These are phyloP conservation scores for Plasmodium inui DNA, from an alignment of 169 alveolate genomes.

Conservation along the genomic window DNA sequence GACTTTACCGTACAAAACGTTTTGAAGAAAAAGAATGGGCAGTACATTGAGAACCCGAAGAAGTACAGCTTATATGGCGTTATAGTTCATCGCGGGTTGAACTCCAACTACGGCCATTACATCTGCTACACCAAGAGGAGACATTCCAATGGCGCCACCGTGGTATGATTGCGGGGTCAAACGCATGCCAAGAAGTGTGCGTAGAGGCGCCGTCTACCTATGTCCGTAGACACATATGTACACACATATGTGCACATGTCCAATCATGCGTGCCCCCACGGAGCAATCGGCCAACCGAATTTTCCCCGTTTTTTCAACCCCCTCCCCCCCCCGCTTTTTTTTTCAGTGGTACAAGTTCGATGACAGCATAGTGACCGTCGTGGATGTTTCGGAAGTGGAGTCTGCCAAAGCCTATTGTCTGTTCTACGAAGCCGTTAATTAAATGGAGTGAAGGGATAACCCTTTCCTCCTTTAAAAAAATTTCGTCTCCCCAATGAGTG, in stretches of 20 bases:
- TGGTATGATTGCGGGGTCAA: slow-evolving; percentile 10
- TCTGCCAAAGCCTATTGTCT: slow-evolving; percentile 72
- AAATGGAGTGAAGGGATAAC: not conserved
- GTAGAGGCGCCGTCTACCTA: not conserved
- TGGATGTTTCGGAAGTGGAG: slow-evolving; percentile 60
- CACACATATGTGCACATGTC: not conserved
- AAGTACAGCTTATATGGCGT: slow-evolving; percentile 54
- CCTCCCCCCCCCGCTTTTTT: not conserved
- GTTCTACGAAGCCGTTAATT: slow-evolving; percentile 59
- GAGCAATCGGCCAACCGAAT: not conserved
- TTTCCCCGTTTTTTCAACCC: not conserved
- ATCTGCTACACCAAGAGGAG: slow-evolving; percentile 64
- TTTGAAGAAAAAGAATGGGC: slow-evolving; percentile 19
- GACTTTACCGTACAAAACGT: slow-evolving; percentile 49
- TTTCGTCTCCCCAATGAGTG: not conserved
- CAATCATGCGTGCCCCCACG: not conserved
- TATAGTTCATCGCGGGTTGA: slow-evolving; percentile 50
- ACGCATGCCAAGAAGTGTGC: not conserved
- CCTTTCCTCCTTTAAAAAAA: not conserved
- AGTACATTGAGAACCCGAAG: slow-evolving; percentile 36
- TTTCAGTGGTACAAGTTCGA: slow-evolving; percentile 66
- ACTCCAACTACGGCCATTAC: slow-evolving; percentile 60
- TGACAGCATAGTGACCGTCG: slow-evolving; percentile 49
- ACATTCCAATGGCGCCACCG: slow-evolving; percentile 48
- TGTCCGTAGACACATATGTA: not conserved